Conservation (phyloP, 164 flowering plant species). For the Vitis rupestris region DNA sequence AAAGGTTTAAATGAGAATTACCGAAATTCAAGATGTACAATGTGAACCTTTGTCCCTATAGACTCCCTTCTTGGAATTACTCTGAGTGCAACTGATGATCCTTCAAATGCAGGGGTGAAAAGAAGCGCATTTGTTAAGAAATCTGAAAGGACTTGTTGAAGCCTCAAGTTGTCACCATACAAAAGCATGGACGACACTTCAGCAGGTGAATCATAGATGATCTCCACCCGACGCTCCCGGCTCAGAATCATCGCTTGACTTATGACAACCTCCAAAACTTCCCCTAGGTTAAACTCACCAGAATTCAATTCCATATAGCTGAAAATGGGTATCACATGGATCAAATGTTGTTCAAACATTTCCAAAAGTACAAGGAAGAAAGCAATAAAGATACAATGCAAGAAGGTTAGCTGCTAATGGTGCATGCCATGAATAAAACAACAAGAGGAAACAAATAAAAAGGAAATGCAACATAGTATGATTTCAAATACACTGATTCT, state of each 20-base stretch:
- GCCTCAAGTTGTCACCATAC: conserved; percentile 78
- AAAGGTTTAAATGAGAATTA: conserved; percentile 11
- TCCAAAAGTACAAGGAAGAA: background rate
- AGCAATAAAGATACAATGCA: background rate
- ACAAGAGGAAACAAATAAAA: background rate
- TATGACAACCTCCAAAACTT: conserved; percentile 53
- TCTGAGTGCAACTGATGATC: conserved; percentile 45
- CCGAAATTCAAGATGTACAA: conserved; percentile 82
- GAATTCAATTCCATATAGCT: conserved; percentile 58
- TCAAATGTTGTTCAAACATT: background rate
- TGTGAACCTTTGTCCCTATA: conserved; percentile 59
- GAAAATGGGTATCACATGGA: conserved; percentile 18
- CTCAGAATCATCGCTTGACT: conserved; percentile 68
- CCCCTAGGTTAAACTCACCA: conserved; percentile 63
- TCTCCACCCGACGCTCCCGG: conserved; percentile 53
- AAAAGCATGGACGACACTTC: conserved; percentile 54
- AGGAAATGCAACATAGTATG: background rate
- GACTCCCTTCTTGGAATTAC: conserved; percentile 51
- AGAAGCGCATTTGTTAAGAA: conserved; percentile 57
- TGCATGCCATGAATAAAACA: background rate
- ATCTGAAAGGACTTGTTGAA: conserved; percentile 79
- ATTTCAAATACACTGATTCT: background rate
- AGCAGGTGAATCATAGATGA: conserved; percentile 48
- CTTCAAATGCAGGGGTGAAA: conserved; percentile 56
- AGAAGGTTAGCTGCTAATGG: background rate